Base-by-base conservation (phyloP, 2,329 filamentous ascomycete species). In the Curvularia sp. region DNA sequence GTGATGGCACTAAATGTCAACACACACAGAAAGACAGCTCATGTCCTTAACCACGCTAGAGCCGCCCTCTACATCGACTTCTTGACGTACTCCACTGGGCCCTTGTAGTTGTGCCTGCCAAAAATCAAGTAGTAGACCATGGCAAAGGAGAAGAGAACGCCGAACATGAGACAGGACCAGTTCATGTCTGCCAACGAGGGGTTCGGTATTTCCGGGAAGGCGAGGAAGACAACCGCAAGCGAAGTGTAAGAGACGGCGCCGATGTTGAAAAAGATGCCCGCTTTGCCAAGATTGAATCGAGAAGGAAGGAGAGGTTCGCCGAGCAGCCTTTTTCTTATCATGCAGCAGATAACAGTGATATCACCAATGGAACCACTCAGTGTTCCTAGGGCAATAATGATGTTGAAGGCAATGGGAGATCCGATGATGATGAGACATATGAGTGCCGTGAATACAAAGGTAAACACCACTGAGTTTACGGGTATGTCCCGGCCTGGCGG, bases 231-330 rank as follows among this genome's bases (percentile, higher is more conserved):
- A 43, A 79, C 79, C 3, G 78, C 59, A 0, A 79, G 70, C 1
- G 74, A 46, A 1, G 80, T 61, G 53, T 79, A 81, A 1, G 62
- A 53, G 25, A 82, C 59, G 1, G 78, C 69, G 19, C 73, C 67
- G 19, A 76, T 57, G 53, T 82, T 82, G 60, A 82, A 66, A 2
- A 69, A 59, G 50, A 80, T 60, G 3, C 81, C 80, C 48, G 67
- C 78, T 21, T 65, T 69, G 10, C 81, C 81, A 4, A 83, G 73
- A 15, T 74, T 77, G 75, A 80, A 83, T 13, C 76, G 76, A 2
- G 78, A 74, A 1, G 73, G 73, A 5, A 81, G 78, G 3, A 83
- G 74, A 3, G 73, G 65, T 50, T 82, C 73, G 10, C 74, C 67
- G 8, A 74, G 74, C 30, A 81, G 59, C 3, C 80, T 77, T 49